Evolutionary conservation across 495 filamentous ascomycete species (phyloP).

Genomic region (Pseudevernia furfuracea): DNA sequence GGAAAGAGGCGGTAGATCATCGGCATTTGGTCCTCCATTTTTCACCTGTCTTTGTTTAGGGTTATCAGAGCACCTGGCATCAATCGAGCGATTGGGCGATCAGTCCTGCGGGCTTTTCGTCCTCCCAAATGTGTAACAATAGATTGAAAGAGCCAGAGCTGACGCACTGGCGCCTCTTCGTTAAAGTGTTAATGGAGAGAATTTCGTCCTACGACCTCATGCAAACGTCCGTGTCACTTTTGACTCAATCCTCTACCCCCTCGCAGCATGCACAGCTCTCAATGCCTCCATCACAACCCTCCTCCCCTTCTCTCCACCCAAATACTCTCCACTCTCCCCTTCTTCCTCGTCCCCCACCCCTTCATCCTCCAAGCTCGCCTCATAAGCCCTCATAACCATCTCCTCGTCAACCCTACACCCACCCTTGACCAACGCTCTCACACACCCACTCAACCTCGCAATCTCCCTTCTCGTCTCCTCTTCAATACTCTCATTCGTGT

Average conservation of each 20-base stretch:
- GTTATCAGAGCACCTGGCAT: neutral
- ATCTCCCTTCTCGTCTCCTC: slow-evolving; percentile 78
- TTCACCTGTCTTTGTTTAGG: neutral
- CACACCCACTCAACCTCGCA: slow-evolving; percentile 66
- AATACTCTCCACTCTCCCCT: slow-evolving; percentile 48
- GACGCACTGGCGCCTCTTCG: neutral
- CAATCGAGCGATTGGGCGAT: neutral
- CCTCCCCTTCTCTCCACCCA: slow-evolving; percentile 64
- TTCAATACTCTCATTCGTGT: slow-evolving; percentile 77
- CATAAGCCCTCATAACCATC: slow-evolving; percentile 74
- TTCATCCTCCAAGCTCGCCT: slow-evolving; percentile 66
- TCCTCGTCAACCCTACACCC: slow-evolving; percentile 86
- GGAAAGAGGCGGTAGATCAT: slow-evolving; percentile 34
- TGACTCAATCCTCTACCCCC: neutral
- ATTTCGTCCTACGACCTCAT: neutral
- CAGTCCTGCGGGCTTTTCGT: neutral
- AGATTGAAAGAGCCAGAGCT: neutral
- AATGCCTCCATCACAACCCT: slow-evolving; percentile 55
- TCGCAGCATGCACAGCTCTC: slow-evolving; percentile 23
- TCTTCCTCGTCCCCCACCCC: slow-evolving; percentile 44
- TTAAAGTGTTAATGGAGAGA: too few relatives aligned
- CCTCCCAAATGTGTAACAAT: slow-evolving; percentile 10
- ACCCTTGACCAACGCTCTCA: slow-evolving; percentile 72
- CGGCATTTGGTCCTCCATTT: neutral
- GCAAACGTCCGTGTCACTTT: neutral